These are phyloP conservation scores for Penicillium sp. DNA, from an alignment of 2,329 filamentous ascomycete genomes.

Conservation along the genomic window DNA sequence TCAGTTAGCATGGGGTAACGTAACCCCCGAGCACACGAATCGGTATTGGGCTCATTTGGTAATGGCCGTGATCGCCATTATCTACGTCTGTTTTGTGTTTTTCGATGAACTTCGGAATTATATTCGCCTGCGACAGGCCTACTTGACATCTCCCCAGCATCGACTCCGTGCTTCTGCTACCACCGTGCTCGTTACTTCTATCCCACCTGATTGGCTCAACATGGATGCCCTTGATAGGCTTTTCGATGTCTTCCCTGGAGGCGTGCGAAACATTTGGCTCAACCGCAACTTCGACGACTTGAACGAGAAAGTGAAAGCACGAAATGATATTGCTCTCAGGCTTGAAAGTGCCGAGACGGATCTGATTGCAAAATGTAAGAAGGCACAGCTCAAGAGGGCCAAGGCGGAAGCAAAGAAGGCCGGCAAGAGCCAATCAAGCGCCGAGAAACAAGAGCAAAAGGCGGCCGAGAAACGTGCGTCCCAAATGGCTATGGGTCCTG, in stretches of 20 bases:
- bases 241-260: conserved; percentile 94
- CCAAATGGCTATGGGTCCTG: conserved; percentile 48
- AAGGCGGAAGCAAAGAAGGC: conserved; percentile 62
- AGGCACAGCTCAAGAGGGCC: conserved; percentile 68
- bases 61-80: conserved; percentile 71
- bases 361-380: conserved; percentile 75
- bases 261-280: conserved; percentile 93
- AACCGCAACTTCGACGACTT: conserved; percentile 84
- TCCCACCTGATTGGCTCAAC: conserved; percentile 86
- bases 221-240: conserved; percentile 76
- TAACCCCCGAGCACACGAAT: conserved; percentile 61
- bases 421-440: conserved; percentile 44
- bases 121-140: conserved; percentile 89
- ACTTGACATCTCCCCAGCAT: conserved; percentile 91
- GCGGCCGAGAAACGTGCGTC: conserved; percentile 49
- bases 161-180: conserved; percentile 90
- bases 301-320: conserved; percentile 75
- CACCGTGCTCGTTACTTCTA: conserved; percentile 87
- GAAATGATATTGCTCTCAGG: conserved; percentile 66
- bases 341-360: conserved; percentile 83
- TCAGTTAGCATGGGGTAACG: conserved; percentile 81
- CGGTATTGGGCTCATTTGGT: conserved; percentile 83
- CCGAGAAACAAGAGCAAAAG: conserved; percentile 47
- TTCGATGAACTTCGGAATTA: conserved; percentile 84
- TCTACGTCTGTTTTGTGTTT: conserved; percentile 84